A percentile compares a stretch with the other conserved stretches of the same genome.
Evolutionary conservation across 1,139 yeast genomes (phyloP).

Genomic region (Candida frijolesensis): DNA sequence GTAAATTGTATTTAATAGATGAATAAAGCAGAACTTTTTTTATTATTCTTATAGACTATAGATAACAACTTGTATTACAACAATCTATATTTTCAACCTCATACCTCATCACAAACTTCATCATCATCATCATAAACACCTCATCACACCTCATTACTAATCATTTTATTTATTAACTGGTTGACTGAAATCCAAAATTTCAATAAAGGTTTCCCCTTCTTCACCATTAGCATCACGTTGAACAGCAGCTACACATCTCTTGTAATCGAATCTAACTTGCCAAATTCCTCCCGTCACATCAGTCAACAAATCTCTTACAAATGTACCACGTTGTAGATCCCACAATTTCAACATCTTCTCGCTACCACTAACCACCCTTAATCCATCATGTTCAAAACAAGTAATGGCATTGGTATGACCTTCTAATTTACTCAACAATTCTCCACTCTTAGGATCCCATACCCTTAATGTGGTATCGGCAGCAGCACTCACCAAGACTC

Average conservation of each 20-base stretch:
- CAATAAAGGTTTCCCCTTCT: constrained; percentile 67
- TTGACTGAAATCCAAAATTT: constrained; percentile 78
- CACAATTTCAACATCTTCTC: constrained; percentile 80
- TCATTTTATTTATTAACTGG: constrained; percentile 26
- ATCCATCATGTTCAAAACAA: constrained; percentile 88
- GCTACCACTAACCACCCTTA: constrained; percentile 85
- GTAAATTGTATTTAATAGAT: constrained; percentile 34
- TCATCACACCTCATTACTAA: background rate
- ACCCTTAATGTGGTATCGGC: constrained; percentile 91
- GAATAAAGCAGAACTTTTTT: constrained; percentile 18
- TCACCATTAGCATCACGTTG: constrained; percentile 51
- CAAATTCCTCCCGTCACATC: constrained; percentile 86
- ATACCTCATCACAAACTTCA: too few relatives aligned
- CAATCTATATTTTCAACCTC: too few relatives aligned
- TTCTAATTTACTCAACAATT: constrained; percentile 66
- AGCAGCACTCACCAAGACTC: constrained; percentile 90
- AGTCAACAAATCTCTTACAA: constrained; percentile 71
- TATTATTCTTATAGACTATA: background rate
- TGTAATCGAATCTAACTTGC: constrained; percentile 89
- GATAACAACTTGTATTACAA: background rate
- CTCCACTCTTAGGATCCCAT: constrained; percentile 88
- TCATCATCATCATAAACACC: background rate
- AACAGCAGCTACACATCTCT: constrained; percentile 92
- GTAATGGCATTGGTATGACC: constrained; percentile 92
- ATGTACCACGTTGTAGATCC: constrained; percentile 78